Percentiles rank a stretch among this genome's conserved stretches.
Conservation (phyloP, 805 yeast genomes). For the Helenozyma rhizophorensis region DNA sequence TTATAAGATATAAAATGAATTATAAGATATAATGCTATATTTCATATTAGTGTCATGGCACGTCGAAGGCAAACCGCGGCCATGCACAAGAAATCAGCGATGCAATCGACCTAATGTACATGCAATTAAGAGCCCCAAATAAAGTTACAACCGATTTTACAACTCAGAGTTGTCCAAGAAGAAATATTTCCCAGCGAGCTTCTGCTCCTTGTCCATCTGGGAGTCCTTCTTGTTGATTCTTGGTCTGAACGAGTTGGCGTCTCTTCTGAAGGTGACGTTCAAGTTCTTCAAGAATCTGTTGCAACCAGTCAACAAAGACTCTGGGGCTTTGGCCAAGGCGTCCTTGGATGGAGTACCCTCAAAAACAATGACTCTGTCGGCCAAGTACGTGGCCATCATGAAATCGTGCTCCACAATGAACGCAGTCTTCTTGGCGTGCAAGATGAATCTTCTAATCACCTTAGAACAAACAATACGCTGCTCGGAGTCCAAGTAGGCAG, state of each 20-base stretch:
- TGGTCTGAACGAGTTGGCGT: constrained; percentile 97
- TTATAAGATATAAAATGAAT: too few relatives aligned
- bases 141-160: constrained; percentile 17
- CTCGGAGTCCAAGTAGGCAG: constrained; percentile 98
- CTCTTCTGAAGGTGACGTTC: constrained; percentile 98
- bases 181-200: constrained; percentile 87
- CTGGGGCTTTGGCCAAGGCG: constrained; percentile 85
- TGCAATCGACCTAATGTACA: constrained; percentile 13
- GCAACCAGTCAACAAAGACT: constrained; percentile 93
- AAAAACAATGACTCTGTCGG: constrained; percentile 97
- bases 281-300: constrained; percentile 94
- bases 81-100: constrained; percentile 12
- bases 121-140: constrained; percentile 13
- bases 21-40: constrained; percentile 9
- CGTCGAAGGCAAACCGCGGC: constrained; percentile 13
- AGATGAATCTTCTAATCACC: constrained; percentile 93
- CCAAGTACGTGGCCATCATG: constrained; percentile 99
- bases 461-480: constrained; percentile 99
- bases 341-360: constrained; percentile 90
- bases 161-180: constrained; percentile 70
- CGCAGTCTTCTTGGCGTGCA: constrained; percentile 98
- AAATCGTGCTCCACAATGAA: constrained; percentile 99
- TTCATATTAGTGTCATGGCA: constrained; percentile 13
- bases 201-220: constrained; percentile 99
- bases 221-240: constrained; percentile 97